Evolutionary conservation across 192 early-diverging fungal genomes (phyloP).

Genomic region (Allomyces javanicus): DNA sequence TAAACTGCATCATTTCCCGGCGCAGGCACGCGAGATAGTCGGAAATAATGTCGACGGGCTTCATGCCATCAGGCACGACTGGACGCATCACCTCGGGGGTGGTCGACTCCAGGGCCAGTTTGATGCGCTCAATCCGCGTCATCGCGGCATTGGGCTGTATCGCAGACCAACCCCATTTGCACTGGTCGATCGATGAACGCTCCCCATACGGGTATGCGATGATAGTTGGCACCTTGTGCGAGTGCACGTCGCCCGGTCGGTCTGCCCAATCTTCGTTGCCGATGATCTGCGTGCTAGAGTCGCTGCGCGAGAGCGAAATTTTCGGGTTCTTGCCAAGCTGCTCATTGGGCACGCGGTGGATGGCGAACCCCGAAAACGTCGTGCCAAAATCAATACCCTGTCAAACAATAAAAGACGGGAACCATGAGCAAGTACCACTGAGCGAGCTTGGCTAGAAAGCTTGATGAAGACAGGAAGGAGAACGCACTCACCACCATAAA

Average conservation of each 20-base stretch:
- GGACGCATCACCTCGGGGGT: not conserved
- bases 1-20: not conserved
- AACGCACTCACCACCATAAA: no score
- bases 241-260: not conserved
- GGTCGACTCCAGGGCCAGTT: not conserved
- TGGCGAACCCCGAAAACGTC: not conserved
- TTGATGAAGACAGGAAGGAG: no score
- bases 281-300: not conserved
- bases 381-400: not conserved
- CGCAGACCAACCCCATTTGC: not conserved
- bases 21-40: not conserved
- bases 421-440: no score
- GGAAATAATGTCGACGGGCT: not conserved
- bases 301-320: not conserved
- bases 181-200: not conserved
- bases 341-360: not conserved
- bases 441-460: no score
- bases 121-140: not conserved
- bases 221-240: not conserved
- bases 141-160: not conserved
- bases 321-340: not conserved
- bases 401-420: no score
- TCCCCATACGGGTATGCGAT: not conserved
- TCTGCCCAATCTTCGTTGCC: not conserved
- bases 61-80: not conserved